Evolutionary conservation across 768 basidiomycete genomes (phyloP), one percentile per base, ranked within the genome.

Genomic region (Xerocomellus dryophilus): DNA sequence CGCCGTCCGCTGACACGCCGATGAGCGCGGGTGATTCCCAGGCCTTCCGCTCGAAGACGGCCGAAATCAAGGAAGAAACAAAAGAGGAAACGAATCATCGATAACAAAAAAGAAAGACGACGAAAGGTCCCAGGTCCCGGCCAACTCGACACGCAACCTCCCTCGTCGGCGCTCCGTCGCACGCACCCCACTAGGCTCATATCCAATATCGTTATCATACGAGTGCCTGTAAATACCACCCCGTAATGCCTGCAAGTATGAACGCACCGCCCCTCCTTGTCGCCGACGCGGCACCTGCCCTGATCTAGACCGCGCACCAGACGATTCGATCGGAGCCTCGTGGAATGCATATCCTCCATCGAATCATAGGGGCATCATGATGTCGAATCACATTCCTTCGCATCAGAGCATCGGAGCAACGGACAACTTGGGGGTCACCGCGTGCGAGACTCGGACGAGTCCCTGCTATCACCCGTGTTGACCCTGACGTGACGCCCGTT

Each of bases 241-340:
- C 27, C 27, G 27, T 27, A 27, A 27, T 4, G 29, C 29, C 29
- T 29, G 29, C 29, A 10, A 29, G 29, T 8, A 38, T 31, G 43
- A 44, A 40, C 39, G 34, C 39, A 40, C 38, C 17, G 29, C 29
- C 51, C 36, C 51, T 38, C 42, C 53, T 38, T 54, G 41, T 54
- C 21, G 51, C 53, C 53, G 53, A 54, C 15, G 34, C 12, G 21
- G 29, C 15, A 49, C 23, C 7, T 23, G 35, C 21, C 48, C 38
- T 53, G 48, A 54, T 43, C 23, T 10, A 43, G 50, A 43, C 38
- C 20, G 42, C 21, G 50, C 40, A 41, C 25, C n/a, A 9, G 17
- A 36, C 35, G 31, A 20, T 53, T 32, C 29, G 4, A 53, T 51
- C 29, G 23, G 20, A 47, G 4, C 32, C 35, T 29, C 45, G 20